phyloP scores from a whole-genome alignment of 1,284 basidiomycete genomes.

The Stereum hirsutum region DNA sequence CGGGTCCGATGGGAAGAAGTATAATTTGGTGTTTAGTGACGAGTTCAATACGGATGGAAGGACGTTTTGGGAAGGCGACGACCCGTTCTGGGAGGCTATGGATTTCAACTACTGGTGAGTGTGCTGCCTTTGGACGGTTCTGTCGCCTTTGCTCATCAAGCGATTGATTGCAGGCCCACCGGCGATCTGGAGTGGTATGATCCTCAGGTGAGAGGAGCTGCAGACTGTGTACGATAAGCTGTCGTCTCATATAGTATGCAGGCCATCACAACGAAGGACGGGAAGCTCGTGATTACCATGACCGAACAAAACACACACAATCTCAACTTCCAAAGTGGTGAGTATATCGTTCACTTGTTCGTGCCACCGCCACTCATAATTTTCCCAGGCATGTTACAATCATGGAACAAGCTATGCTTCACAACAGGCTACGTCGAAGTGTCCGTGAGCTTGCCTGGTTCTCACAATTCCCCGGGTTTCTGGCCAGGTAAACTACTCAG shows the following conservation, averaged over 20 bases:
- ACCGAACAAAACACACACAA: conserved; percentile 53
- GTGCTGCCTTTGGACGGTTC: conserved; percentile 14
- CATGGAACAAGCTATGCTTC: conserved; percentile 94
- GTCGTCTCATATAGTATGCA: conserved; percentile 15
- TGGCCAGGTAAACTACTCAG: conserved; percentile 36
- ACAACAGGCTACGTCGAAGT: conserved; percentile 88
- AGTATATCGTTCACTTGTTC: conserved; percentile 15
- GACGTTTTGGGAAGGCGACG: conserved; percentile 72
- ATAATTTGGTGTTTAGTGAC: conserved; percentile 84
- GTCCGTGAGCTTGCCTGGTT: conserved; percentile 75
- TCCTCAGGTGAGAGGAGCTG: conserved; percentile 7
- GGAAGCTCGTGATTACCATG: conserved; percentile 73
- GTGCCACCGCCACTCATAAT: background rate
- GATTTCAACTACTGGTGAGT: conserved; percentile 64
- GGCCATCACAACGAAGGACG: conserved; percentile 59
- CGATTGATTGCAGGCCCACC: conserved; percentile 55
- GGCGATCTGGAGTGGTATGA: conserved; percentile 35
- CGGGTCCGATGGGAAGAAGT: conserved; percentile 66
- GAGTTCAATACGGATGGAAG: conserved; percentile 82
- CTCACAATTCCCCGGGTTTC: conserved; percentile 55
- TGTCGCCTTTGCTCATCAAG: background rate
- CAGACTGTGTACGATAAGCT: background rate
- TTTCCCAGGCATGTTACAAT: conserved; percentile 55
- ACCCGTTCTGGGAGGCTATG: conserved; percentile 71
- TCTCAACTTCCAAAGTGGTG: conserved; percentile 72